Base-by-base conservation (phyloP, 805 yeast species). In the Candida golubevii region DNA sequence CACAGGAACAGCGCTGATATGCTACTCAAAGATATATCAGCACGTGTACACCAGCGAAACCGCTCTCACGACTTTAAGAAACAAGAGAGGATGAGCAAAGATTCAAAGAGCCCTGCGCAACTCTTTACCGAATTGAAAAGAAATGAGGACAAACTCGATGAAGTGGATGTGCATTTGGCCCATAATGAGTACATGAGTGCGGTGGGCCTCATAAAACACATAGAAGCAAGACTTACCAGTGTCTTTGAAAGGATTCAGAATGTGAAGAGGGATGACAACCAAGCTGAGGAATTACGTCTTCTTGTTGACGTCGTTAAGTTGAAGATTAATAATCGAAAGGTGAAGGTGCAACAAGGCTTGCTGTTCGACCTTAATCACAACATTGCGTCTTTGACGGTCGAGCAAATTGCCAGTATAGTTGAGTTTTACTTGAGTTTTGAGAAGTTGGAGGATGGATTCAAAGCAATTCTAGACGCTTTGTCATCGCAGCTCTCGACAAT, bases 121-220 rank as follows among this genome's bases (percentile, higher is more conserved):
- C 41, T 68, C 12, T 66, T 78, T 49, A 69, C 72, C 43, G 75
- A 66, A 14, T 65, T 83, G 44, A 75, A 77, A 44, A 64, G 65
- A 28, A 66, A 81, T 11, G 89, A 83, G 54, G 84, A 81, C 41
- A 62, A 70, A 29, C 67, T 85, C 13, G 88, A 85, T 55, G 88
- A 83, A 44, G 71, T 84, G 35, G 93, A 86, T 58, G 78, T 83
- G 11, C 72, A 72, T 43, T 70, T 85, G 26, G 83, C 87, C 9
- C 82, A 84, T 54, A 75, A 78, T 42, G 72, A 75, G 44, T 83
- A 74, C 53, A 63, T 59, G 40, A 69, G 66, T 35, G 71, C 78
- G 4, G 77, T 75, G 14, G 74, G 72, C 7, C 55, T 67, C 26
- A 61, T 71, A 35, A 58, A 58, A 28, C 67, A 67, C 48, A 67